Percentiles rank a stretch among this genome's conserved stretches.
Evolutionary conservation across 2,329 filamentous ascomycete genomes (phyloP).

Genomic region (Colletotrichum sp.): DNA sequence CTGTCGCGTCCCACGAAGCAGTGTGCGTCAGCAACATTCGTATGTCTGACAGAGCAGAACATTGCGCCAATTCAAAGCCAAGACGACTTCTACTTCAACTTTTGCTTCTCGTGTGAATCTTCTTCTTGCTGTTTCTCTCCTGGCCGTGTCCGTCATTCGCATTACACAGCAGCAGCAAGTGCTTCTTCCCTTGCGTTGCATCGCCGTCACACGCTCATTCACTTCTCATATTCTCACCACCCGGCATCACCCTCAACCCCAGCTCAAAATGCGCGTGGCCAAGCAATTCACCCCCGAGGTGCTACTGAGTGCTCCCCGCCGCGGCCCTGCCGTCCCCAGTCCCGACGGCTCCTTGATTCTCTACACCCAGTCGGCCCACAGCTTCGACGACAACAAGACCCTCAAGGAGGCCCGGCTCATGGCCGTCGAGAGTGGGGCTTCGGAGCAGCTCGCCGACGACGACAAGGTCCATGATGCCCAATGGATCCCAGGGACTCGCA

Average conservation of each 20-base stretch:
- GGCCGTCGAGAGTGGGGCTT: constrained; percentile 32
- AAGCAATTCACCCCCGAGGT: constrained; percentile 34
- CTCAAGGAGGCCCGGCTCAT: constrained; percentile 37
- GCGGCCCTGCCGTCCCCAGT: constrained; percentile 41
- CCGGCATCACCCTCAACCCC: background rate
- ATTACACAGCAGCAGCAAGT: background rate
- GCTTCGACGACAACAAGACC: constrained; percentile 34
- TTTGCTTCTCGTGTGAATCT: background rate
- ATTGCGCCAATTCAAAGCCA: background rate
- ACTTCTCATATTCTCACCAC: background rate
- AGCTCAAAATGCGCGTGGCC: constrained; percentile 22
- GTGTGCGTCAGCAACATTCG: constrained; percentile 16
- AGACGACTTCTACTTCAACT: background rate
- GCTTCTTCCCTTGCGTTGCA: background rate
- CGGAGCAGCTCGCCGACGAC: constrained; percentile 28
- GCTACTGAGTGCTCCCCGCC: constrained; percentile 32
- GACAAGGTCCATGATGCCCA: constrained; percentile 33
- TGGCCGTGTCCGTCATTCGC: background rate
- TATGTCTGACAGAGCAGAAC: background rate
- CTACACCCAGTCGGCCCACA: constrained; percentile 43
- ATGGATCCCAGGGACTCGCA: constrained; percentile 38
- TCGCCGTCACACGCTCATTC: background rate
- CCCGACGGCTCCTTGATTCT: constrained; percentile 44
- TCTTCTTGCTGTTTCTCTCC: background rate
- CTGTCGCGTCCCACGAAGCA: constrained; percentile 6